Evolutionary conservation across 768 basidiomycete genomes (phyloP).

Genomic region (Leccinum barrowsii): DNA sequence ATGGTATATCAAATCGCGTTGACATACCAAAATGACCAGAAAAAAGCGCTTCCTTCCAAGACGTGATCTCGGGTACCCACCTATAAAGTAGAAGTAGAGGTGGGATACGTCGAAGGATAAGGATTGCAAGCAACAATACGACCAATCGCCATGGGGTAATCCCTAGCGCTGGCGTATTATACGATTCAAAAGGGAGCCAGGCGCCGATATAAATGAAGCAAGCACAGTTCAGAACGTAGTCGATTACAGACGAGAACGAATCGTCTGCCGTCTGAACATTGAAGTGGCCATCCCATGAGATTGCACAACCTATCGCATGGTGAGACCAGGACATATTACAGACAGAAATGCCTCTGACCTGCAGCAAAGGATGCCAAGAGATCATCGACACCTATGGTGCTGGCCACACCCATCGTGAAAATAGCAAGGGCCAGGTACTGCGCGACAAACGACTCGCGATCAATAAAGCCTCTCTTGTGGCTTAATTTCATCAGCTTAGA

Average conservation of each 20-base stretch:
- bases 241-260: conserved; percentile 85
- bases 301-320: conserved; percentile 64
- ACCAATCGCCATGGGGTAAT: conserved; percentile 70
- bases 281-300: conserved; percentile 90
- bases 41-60: conserved; percentile 86
- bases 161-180: conserved; percentile 53
- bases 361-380: conserved; percentile 86
- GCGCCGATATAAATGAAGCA: conserved; percentile 88
- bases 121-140: conserved; percentile 61
- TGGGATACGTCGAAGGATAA: conserved; percentile 79
- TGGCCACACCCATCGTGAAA: conserved; percentile 75
- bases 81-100: conserved; percentile 70
- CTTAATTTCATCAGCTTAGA: conserved; percentile 70
- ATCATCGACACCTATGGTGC: conserved; percentile 81
- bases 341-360: conserved; percentile 39
- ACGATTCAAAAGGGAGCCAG: conserved; percentile 69
- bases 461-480: conserved; percentile 60
- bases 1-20: conserved; percentile 3
- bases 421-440: conserved; percentile 75
- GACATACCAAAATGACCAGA: conserved; percentile 81
- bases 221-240: conserved; percentile 77
- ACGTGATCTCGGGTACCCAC: conserved; percentile 83
- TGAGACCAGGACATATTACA: background rate
- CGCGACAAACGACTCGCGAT: conserved; percentile 83
- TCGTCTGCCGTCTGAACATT: conserved; percentile 80